phyloP scores from a whole-genome alignment of 2,329 filamentous ascomycete genomes.

The Chalaropsis ovoidea region DNA sequence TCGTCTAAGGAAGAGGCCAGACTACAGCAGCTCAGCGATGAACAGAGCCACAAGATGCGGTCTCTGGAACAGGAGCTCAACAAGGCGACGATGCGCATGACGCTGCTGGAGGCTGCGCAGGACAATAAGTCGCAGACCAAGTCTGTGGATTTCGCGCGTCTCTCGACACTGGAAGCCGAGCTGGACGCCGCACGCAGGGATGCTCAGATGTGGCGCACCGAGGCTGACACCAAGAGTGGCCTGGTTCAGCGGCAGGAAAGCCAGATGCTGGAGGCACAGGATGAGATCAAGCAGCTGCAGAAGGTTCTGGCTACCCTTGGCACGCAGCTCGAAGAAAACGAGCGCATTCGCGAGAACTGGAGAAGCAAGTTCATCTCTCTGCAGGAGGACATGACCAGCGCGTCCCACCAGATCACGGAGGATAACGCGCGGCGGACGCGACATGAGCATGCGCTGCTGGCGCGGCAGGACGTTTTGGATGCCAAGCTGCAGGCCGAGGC shows the following conservation, averaged over 20 bases:
- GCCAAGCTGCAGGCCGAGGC: conserved; percentile 65
- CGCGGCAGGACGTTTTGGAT: conserved; percentile 69
- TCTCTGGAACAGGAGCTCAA: conserved; percentile 46
- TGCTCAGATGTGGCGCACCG: conserved; percentile 49
- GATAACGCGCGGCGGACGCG: conserved; percentile 72
- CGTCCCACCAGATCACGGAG: conserved; percentile 67
- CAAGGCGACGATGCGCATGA: conserved; percentile 50
- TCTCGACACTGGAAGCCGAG: conserved; percentile 43
- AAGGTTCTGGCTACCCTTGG: conserved; percentile 63
- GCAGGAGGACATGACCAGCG: conserved; percentile 75
- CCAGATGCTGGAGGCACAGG: conserved; percentile 40
- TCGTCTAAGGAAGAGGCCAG: conserved; percentile 63
- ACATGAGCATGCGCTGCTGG: conserved; percentile 68
- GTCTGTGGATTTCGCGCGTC: conserved; percentile 46
- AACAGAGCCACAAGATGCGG: conserved; percentile 58
- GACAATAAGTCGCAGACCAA: conserved; percentile 45
- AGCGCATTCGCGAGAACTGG: conserved; percentile 73
- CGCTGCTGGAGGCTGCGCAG: conserved; percentile 60
- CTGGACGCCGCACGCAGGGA: conserved; percentile 48
- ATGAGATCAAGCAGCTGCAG: conserved; percentile 63
- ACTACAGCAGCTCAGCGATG: conserved; percentile 55
- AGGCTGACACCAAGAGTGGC: conserved; percentile 51
- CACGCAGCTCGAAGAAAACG: conserved; percentile 74
- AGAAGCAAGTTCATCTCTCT: conserved; percentile 73
- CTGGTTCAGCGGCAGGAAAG: conserved; percentile 40